Base-by-base conservation (phyloP, 345 rosid genomes). In the Euphorbia pulcherrima region DNA sequence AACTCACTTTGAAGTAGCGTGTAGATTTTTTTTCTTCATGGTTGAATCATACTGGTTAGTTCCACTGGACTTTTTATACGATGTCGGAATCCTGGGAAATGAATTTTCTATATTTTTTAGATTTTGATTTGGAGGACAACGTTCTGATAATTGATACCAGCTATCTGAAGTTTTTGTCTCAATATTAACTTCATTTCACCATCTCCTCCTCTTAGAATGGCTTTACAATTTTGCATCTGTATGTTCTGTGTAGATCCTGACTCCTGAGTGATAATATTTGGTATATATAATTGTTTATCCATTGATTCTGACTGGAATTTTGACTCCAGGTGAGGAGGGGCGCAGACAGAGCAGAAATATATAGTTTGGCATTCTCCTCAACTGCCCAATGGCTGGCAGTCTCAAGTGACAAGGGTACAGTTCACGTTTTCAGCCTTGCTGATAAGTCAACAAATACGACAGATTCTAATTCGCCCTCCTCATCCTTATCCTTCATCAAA, bases 371-470 rank as follows among this genome's bases (percentile, higher is more conserved):
- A 14, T 95, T 95, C 76, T 95, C 97, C 67, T 71, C 96, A 68
- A 79, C 84, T 73, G 88, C 90, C 6, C 88, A 92, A 50, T 88
- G 97, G 97, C 72, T 92, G 57, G 97, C 97, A 44, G 99, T 92
- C 71, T 95, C 99, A 55, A 95, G 99, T 77, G 99, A 92, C 81
- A 92, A 95, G 74, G 97, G 99, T 54, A 95, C 99, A 10, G 89
- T 95, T 56, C 99, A 95, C 75, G 96, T 95, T 67, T 95, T 94
- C 67, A 81, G 88, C 78, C 97, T 95, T 62, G 68, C 59, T 75
- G 96, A 93, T 21, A 77, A 72, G 69, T 44, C 86, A 35, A 73
- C 64, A 55, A 68, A 58, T 65, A 50, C 77, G 68, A 23, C 84
- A 0, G 86, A 87, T 52, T 68, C 82, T 37, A 3, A 75, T 5